Base-by-base conservation (phyloP, 1,139 yeast genomes). In the Lodderomyces parapsilosis region DNA sequence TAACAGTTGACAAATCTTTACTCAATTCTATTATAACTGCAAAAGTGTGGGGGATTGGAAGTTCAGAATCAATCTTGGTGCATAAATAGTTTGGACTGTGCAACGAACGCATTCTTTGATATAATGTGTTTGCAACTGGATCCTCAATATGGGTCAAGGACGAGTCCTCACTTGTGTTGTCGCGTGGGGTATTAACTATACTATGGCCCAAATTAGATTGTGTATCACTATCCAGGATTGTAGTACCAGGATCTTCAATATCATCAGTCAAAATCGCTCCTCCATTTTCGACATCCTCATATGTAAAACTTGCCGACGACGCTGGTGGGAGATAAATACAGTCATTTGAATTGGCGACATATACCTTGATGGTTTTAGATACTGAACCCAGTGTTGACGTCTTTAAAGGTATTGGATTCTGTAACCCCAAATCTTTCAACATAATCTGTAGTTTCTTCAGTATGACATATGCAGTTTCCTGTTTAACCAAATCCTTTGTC, bases 41-140 rank as follows among this genome's bases (percentile, higher is more conserved):
- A 57, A 73, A 71, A 1, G 75, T 69, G 53, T 71, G 77, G 5
- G 78, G 78, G 14, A 73, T 71, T 2, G 75, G 75, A 4, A 62
- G 56, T 17, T 68, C 69, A 2, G 70, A 56, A 49, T 73, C 78
- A 19, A 73, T 66, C 40, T 66, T 66, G 11, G 75, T 59, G 42
- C 68, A 59, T 40, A 73, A 58, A 46, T 69, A 72, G 49, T 68
- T 70, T 3, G 76, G 76, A 6, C 72, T 63, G 15, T 47, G 53
- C 54, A 68, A 63, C 6, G 45, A 33, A 37, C 43, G 45, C 47
- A 49, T 45, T 38, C 42, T 44, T 15, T 28, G 24, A 13, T 39
- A 35, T 13, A 49, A 28, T 19, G 39, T 33, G 6, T 31, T 33
- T 13, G 38, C 30, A 20, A 17, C 14, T 2, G 28, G 28, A 8